These are phyloP conservation scores for Mycosphaerella arachidis DNA, from an alignment of 2,329 filamentous ascomycete species.

Conservation along the genomic window DNA sequence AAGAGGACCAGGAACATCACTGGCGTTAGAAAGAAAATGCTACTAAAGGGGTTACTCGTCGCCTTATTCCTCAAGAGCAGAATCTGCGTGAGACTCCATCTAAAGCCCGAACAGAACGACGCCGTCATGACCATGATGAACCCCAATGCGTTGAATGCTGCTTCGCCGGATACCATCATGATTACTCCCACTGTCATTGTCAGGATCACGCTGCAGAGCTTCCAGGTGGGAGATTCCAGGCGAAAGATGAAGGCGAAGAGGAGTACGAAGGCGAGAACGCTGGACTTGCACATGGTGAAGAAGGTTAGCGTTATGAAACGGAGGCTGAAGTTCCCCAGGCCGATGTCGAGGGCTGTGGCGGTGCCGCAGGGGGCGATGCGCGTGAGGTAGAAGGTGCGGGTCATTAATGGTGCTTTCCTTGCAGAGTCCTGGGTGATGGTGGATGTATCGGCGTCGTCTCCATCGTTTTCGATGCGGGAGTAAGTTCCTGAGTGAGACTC, in stretches of 20 bases:
- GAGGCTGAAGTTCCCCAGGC: constrained; percentile 88
- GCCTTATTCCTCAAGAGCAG: constrained; percentile 88
- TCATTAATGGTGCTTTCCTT: constrained; percentile 63
- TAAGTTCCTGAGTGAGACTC: constrained; percentile 7
- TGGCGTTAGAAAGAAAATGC: constrained; percentile 94
- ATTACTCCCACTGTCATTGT: constrained; percentile 91
- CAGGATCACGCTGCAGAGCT: constrained; percentile 78
- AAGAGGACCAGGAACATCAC: constrained; percentile 89
- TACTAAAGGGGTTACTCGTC: constrained; percentile 93
- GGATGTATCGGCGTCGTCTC: constrained; percentile 4
- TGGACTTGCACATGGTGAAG: constrained; percentile 99
- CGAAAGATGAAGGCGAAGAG: constrained; percentile 92
- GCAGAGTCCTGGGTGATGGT: neutral
- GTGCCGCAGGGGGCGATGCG: constrained; percentile 87
- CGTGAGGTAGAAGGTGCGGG: constrained; percentile 84
- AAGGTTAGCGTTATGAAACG: constrained; percentile 97
- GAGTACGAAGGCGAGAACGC: constrained; percentile 88
- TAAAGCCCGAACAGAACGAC: constrained; percentile 91
- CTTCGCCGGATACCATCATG: constrained; percentile 97
- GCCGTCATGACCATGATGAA: constrained; percentile 91
- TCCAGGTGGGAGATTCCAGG: constrained; percentile 80
- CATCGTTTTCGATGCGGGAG: constrained; percentile 14
- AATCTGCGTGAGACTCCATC: constrained; percentile 98
- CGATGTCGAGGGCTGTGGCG: constrained; percentile 92
- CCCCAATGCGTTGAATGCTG: constrained; percentile 78